These are phyloP conservation scores for Pisolithus albus DNA, from an alignment of 768 basidiomycete genomes.

Conservation along the genomic window DNA sequence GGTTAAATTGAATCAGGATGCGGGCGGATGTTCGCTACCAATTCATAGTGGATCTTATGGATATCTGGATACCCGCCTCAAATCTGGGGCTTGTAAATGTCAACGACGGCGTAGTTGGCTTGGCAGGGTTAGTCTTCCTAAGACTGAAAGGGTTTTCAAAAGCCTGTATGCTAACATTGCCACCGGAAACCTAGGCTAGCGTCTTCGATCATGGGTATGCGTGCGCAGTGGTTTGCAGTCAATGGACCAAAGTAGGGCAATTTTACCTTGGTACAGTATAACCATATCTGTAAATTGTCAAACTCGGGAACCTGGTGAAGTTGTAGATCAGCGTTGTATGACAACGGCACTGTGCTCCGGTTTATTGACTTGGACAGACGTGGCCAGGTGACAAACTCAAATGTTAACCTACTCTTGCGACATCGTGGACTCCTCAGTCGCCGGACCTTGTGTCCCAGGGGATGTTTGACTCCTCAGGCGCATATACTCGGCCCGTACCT, in stretches of 20 bases:
- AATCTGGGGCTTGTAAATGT: slow-evolving; percentile 67
- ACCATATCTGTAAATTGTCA: background rate
- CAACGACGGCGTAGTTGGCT: slow-evolving; percentile 81
- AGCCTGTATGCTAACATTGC: slow-evolving; percentile 1
- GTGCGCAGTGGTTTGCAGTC: slow-evolving; percentile 58
- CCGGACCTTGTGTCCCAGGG: background rate
- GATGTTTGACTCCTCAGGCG: slow-evolving; percentile 44
- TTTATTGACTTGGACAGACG: too few relatives aligned
- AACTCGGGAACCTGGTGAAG: background rate
- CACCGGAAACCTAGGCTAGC: slow-evolving; percentile 42
- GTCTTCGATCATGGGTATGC: slow-evolving; percentile 64
- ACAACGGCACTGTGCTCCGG: too few relatives aligned
- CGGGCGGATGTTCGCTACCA: slow-evolving; percentile 67
- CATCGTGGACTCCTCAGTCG: background rate
- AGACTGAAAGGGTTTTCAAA: background rate
- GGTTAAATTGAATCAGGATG: slow-evolving; percentile 30
- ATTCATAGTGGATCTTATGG: slow-evolving; percentile 76
- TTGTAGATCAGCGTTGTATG: too few relatives aligned
- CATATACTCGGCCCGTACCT: slow-evolving; percentile 65
- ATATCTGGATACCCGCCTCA: slow-evolving; percentile 86
- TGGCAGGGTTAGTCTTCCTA: slow-evolving; percentile 62
- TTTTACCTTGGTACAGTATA: background rate
- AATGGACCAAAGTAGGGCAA: slow-evolving; percentile 33
- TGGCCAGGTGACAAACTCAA: too few relatives aligned
- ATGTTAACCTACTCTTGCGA: too few relatives aligned